Base-by-base conservation (phyloP, 208 protist species). In the Leishmania major region DNA sequence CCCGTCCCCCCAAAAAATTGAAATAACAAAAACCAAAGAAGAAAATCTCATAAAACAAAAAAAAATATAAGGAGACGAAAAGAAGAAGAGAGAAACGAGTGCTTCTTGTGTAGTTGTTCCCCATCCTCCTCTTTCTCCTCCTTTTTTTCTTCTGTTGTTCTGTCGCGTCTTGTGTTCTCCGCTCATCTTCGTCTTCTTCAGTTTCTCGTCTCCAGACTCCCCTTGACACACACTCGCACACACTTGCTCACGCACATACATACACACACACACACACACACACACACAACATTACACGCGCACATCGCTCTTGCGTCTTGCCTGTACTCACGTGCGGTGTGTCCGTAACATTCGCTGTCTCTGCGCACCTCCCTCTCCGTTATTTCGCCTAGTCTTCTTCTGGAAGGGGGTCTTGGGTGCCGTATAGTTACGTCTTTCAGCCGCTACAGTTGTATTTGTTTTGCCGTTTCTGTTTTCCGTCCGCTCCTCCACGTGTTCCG, bases 11-110 rank as follows among this genome's bases (percentile, higher is more conserved):
- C n/a, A 70, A 84, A 89, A 86, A 89, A 81, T 73, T 79, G 66
- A 88, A 84, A 84, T 85, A 91, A 85, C 78, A 88, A 88, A 88
- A 88, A 81, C 8, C 64, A 85, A 88, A 86, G 81, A 81, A 85
- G 80, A 83, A 85, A 85, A 83, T 76, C 71, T 22, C 69, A 85
- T 53, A 82, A 80, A 72, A 84, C 79, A 80, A 86, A 82, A 86
- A 75, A 19, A 62, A 74, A 69, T 60, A 80, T 55, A 73, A 40
- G 22, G 73, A 47, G 53, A 13, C 45, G 45, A 49, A 49, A 49
- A 11, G 45, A 71, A 70, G 82, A 84, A 75, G 45, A 59, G 73
- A 62, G 71, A 75, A 55, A 73, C 71, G n/a, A 75, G 35, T 37
- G 47, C 51, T 51, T 64, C 60, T 31, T 43, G 73, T n/a, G 51